A percentile compares a stretch with the other conserved stretches of the same genome.
phyloP scores from a whole-genome alignment of 2,329 filamentous ascomycete genomes.

The Emergomyces pasteurianus region DNA sequence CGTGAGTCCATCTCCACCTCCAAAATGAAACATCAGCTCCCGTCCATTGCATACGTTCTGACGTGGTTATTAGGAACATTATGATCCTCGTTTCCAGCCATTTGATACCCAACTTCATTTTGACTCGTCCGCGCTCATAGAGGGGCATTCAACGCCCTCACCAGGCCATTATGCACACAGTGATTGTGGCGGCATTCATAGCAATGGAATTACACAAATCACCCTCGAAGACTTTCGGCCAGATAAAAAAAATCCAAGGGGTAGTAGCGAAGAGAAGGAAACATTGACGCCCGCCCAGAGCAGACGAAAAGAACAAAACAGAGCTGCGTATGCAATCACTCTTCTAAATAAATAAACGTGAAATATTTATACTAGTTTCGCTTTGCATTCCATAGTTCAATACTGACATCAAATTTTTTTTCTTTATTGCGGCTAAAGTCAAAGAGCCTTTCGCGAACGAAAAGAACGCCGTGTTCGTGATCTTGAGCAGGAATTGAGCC shows the following conservation, averaged over 20 bases:
- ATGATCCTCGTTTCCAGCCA: constrained; percentile 24
- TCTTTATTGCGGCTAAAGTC: constrained; percentile 42
- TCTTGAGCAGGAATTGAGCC: constrained; percentile 71
- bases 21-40: not conserved
- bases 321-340: constrained; percentile 50
- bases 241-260: constrained; percentile 25
- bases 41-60: constrained; percentile 7
- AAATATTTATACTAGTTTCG: not conserved
- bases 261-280: constrained; percentile 45
- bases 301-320: constrained; percentile 58
- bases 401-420: not conserved
- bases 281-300: constrained; percentile 42
- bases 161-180: constrained; percentile 25
- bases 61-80: constrained; percentile 20
- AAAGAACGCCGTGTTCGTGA: constrained; percentile 93
- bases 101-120: constrained; percentile 30
- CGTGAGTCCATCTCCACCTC: constrained; percentile 21
- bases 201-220: not conserved
- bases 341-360: not conserved
- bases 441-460: constrained; percentile 89
- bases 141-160: constrained; percentile 22
- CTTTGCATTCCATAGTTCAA: not conserved
- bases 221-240: constrained; percentile 10
- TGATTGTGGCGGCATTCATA: constrained; percentile 8
- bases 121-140: constrained; percentile 22